These are phyloP conservation scores for Acrocalymma vagum DNA, from an alignment of 2,329 filamentous ascomycete genomes.

Conservation along the genomic window DNA sequence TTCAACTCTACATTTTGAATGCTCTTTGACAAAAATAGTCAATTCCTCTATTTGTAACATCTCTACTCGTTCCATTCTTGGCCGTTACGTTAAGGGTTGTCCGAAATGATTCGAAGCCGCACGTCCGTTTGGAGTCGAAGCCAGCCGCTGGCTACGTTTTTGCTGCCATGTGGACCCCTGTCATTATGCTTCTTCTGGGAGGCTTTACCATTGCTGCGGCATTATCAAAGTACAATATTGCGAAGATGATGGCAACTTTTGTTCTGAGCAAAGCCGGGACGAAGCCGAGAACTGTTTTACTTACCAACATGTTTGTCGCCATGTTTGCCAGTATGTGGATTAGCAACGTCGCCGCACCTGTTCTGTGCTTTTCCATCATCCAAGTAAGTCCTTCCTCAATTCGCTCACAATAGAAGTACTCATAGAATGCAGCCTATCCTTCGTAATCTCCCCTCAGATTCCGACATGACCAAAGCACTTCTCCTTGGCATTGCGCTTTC, in stretches of 20 bases:
- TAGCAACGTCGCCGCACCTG: slow-evolving; percentile 95
- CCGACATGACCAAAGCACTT: slow-evolving; percentile 91
- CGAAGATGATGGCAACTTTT: slow-evolving; percentile 95
- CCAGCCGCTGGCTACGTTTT: slow-evolving; percentile 86
- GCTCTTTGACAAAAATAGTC: slow-evolving; percentile 65
- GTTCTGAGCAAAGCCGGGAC: slow-evolving; percentile 97
- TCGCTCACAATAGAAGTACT: neutral
- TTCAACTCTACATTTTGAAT: neutral
- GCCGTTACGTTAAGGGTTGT: slow-evolving; percentile 88
- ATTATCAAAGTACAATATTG: slow-evolving; percentile 95
- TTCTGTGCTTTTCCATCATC: slow-evolving; percentile 97
- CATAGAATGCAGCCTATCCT: slow-evolving; percentile 81
- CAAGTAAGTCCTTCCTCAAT: slow-evolving; percentile 65
- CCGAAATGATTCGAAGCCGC: slow-evolving; percentile 74
- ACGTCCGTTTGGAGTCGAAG: slow-evolving; percentile 78
- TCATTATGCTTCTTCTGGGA: slow-evolving; percentile 96
- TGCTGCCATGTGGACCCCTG: slow-evolving; percentile 97
- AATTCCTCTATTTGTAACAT: slow-evolving; percentile 96
- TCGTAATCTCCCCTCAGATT: slow-evolving; percentile 88
- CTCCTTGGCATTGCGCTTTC: slow-evolving; percentile 95
- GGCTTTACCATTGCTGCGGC: slow-evolving; percentile 97
- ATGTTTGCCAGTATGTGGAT: slow-evolving; percentile 99
- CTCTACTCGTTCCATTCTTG: slow-evolving; percentile 90
- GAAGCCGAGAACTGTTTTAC: slow-evolving; percentile 82
- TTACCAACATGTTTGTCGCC: slow-evolving; percentile 99